A percentile compares a stretch with the other conserved stretches of the same genome.
Evolutionary conservation across 148 eudicot species (phyloP).

Genomic region (Rhododendron griersonianum): DNA sequence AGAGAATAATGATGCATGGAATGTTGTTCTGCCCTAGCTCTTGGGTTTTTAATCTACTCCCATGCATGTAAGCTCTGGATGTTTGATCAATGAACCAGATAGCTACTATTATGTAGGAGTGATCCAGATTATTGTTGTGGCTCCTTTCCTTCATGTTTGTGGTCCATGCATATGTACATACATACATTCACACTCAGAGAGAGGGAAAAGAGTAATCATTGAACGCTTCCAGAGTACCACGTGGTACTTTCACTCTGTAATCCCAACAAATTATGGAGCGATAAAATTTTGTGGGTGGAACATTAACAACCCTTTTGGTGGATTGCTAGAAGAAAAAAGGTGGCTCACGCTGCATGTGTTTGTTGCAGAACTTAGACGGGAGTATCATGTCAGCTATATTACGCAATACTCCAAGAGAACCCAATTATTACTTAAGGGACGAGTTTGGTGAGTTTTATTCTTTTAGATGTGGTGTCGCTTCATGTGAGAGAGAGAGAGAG

Average conservation of each 20-base stretch:
- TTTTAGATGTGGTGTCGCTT: not conserved
- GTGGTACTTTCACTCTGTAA: not conserved
- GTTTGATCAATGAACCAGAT: conserved; percentile 7
- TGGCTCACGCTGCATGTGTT: not conserved
- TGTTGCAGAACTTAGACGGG: not conserved
- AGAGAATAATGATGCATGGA: conserved; percentile 3
- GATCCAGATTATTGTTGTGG: not conserved
- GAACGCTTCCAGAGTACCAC: not conserved
- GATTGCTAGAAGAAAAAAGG: not conserved
- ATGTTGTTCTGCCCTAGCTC: not conserved
- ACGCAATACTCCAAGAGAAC: not conserved
- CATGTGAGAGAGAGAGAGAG: too few species aligned
- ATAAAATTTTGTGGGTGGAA: not conserved
- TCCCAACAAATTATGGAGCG: not conserved
- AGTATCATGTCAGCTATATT: not conserved
- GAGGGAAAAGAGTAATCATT: not conserved
- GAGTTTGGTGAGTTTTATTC: not conserved
- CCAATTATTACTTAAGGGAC: not conserved
- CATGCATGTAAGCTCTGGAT: conserved; percentile 6
- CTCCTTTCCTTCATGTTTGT: not conserved
- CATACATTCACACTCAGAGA: not conserved
- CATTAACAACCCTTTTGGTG: not conserved
- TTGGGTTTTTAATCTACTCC: not conserved
- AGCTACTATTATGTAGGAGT: not conserved
- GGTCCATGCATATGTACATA: not conserved